A percentile compares a stretch with the other conserved stretches of the same genome.
These are phyloP conservation scores for Fusarium sp. DNA, from an alignment of 2,329 filamentous ascomycete species.

Conservation along the genomic window DNA sequence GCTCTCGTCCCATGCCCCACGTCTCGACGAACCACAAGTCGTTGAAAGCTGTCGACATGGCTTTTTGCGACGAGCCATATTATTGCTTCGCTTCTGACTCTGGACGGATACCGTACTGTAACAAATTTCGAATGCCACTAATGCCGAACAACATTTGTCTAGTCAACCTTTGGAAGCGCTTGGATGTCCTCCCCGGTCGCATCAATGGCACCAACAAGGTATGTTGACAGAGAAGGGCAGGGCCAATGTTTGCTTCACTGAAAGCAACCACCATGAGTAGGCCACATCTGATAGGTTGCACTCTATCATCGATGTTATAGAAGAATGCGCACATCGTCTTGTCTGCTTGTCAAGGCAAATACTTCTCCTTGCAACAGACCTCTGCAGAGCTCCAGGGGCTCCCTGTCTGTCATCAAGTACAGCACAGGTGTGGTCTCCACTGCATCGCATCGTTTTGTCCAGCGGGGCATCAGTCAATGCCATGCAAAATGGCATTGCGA, in stretches of 20 bases:
- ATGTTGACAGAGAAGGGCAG: background rate
- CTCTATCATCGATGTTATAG: conserved; percentile 2
- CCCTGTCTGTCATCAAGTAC: conserved; percentile 48
- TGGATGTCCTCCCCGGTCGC: conserved; percentile 7
- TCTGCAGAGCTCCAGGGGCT: conserved; percentile 44
- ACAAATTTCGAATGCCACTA: conserved; percentile 24
- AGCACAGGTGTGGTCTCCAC: conserved; percentile 38
- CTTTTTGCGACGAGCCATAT: conserved; percentile 39
- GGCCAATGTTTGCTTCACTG: background rate
- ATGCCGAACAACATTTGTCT: conserved; percentile 33
- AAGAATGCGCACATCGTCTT: conserved; percentile 23
- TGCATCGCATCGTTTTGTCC: conserved; percentile 44
- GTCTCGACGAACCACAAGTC: conserved; percentile 43
- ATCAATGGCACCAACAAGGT: conserved; percentile 5
- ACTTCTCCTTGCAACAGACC: conserved; percentile 16
- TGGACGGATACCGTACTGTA: conserved; percentile 6
- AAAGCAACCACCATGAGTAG: background rate
- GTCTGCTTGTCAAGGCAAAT: conserved; percentile 18
- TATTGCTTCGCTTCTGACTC: conserved; percentile 36
- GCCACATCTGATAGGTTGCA: background rate
- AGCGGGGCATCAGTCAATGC: conserved; percentile 46
- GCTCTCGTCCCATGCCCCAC: conserved; percentile 46
- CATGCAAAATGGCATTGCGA: conserved; percentile 49
- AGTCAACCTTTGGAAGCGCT: conserved; percentile 21
- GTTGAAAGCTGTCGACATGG: conserved; percentile 28